Base-by-base conservation (phyloP, 192 early-diverging fungal genomes). In the Coemansia sp. region DNA sequence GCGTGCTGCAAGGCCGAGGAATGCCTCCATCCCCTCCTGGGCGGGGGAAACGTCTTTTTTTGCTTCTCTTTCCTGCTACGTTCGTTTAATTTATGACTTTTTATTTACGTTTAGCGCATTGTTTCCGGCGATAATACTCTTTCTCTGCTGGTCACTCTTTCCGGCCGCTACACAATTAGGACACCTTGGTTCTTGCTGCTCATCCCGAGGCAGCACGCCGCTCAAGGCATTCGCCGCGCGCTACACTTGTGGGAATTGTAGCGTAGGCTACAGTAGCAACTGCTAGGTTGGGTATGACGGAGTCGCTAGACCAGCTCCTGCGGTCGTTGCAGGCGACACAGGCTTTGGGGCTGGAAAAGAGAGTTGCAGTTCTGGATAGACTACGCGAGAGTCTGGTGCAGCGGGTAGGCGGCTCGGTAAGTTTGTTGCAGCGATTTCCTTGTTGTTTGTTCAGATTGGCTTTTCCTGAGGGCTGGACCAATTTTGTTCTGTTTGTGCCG, bases 231-330 rank as follows among this genome's bases (percentile, higher is more conserved):
- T 39, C 38, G 5, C 17, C 17, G 38, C 19, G 38, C 38, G 11
- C n/a, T 39, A 39, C 38, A 39, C 8, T 2, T 17, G 8, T 39
- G n/a, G n/a, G n/a, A 34, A 34, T 5, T 34, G 7, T 34, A 11
- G 31, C 31, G 31, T 34, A 11, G 17, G 35, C 8, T 20, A 34
- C 34, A 15, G 50, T n/a, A n/a, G n/a, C n/a, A n/a, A n/a, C n/a
- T n/a, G n/a, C n/a, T n/a, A n/a, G n/a, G n/a, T n/a, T n/a, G n/a
- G n/a, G n/a, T n/a, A 75, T 75, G 72, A 12, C 53, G n/a, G 72
- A 75, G 32, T 56, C 72, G 9, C 42, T 75, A 8, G 72, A 75
- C 43, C 72, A 68, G 50, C 36, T 64, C n/a, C 46, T 56, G 23
- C 61, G 53, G 38, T 17, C 49, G 31, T 30, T 75, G 29, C 72